Percentiles rank a stretch among this genome's conserved stretches.
phyloP scores from a whole-genome alignment of 495 filamentous ascomycete genomes.

The Jackrogersella minutella region DNA sequence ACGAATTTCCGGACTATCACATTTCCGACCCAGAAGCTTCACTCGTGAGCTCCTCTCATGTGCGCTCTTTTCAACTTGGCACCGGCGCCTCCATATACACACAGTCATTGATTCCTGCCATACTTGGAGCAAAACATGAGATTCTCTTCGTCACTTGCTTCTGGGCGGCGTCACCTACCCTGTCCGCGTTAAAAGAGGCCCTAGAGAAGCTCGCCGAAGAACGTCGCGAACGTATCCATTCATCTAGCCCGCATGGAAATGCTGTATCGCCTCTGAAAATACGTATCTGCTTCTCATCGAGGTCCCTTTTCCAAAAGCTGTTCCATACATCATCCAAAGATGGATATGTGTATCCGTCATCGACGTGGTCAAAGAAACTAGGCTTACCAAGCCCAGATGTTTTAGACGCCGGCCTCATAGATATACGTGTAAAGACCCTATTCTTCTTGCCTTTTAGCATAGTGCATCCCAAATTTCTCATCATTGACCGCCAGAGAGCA shows the following conservation, averaged over 20 bases:
- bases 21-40: conserved; percentile 42
- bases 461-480: conserved; percentile 79
- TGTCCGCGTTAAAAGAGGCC: conserved; percentile 56
- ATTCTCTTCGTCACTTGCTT: conserved; percentile 80
- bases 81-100: conserved; percentile 65
- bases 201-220: conserved; percentile 60
- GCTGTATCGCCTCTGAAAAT: conserved; percentile 51
- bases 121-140: conserved; percentile 64
- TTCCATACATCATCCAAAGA: conserved; percentile 65
- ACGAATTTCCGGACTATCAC: conserved; percentile 46
- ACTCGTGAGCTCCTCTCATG: conserved; percentile 57
- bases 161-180: conserved; percentile 69
- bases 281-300: conserved; percentile 71
- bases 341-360: conserved; percentile 65
- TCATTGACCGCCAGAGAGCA: conserved; percentile 68
- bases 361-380: conserved; percentile 62
- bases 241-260: conserved; percentile 18
- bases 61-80: conserved; percentile 61
- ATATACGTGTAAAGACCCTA: conserved; percentile 71
- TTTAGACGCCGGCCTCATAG: conserved; percentile 61
- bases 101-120: conserved; percentile 60
- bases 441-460: conserved; percentile 78
- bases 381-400: conserved; percentile 64
- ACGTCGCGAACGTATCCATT: conserved; percentile 36
- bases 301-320: conserved; percentile 71